A percentile compares a stretch with the other conserved stretches of the same genome.
These are phyloP conservation scores for Dentipellis sp. DNA, from an alignment of 768 basidiomycete genomes.

Conservation along the genomic window DNA sequence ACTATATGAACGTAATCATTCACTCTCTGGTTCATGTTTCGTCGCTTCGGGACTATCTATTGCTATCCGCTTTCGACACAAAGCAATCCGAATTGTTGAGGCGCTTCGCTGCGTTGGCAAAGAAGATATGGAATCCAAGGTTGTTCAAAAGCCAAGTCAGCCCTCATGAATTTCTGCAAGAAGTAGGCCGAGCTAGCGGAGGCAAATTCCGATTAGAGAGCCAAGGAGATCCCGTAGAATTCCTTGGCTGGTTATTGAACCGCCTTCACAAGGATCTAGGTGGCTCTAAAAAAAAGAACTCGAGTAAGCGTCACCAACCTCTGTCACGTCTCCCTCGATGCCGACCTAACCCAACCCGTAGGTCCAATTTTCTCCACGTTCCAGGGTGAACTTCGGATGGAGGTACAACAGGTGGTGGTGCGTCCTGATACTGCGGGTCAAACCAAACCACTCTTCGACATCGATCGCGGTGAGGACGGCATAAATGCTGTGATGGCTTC, in stretches of 20 bases:
- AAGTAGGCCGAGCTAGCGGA: slow-evolving; percentile 81
- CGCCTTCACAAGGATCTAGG: slow-evolving; percentile 87
- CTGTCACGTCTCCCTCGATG: slow-evolving; percentile 11
- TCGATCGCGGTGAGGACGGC: slow-evolving; percentile 68
- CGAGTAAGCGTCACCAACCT: slow-evolving; percentile 48
- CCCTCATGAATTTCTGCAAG: slow-evolving; percentile 98
- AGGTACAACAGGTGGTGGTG: slow-evolving; percentile 88
- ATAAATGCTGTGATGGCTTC: neutral
- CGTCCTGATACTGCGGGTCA: slow-evolving; percentile 67
- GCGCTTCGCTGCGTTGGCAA: slow-evolving; percentile 79
- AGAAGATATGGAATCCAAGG: slow-evolving; percentile 94
- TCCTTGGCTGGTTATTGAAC: slow-evolving; percentile 92
- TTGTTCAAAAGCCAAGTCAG: slow-evolving; percentile 97
- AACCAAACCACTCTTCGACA: slow-evolving; percentile 86
- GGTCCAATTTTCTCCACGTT: slow-evolving; percentile 91
- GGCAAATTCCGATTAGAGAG: slow-evolving; percentile 90
- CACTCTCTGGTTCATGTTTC: slow-evolving; percentile 88
- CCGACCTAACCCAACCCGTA: slow-evolving; percentile 20
- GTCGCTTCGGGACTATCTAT: slow-evolving; percentile 80
- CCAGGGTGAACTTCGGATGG: slow-evolving; percentile 87
- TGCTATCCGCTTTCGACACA: slow-evolving; percentile 63
- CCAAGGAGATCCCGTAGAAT: slow-evolving; percentile 95
- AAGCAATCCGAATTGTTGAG: slow-evolving; percentile 83
- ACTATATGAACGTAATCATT: slow-evolving; percentile 96
- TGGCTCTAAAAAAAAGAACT: slow-evolving; percentile 86